Evolutionary conservation across 495 filamentous ascomycete species (phyloP).

Genomic region (Clavariopsis aquatica): DNA sequence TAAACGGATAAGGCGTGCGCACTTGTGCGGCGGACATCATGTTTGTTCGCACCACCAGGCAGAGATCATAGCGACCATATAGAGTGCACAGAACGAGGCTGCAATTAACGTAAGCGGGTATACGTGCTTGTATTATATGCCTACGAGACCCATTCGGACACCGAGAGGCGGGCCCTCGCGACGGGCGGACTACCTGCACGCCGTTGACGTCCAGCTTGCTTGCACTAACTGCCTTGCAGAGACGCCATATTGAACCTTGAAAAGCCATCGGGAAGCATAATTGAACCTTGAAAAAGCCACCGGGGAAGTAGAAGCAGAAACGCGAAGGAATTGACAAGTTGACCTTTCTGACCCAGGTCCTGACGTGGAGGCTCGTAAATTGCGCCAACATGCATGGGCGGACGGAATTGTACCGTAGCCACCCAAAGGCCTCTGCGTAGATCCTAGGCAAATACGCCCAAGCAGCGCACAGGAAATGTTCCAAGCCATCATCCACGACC

Average conservation of each 20-base stretch:
- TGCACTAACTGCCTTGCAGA: background rate
- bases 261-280: background rate
- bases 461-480: constrained; percentile 16
- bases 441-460: background rate
- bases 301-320: background rate
- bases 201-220: background rate
- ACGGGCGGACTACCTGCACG: background rate
- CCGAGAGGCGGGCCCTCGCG: background rate
- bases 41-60: background rate
- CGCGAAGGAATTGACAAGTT: background rate
- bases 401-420: background rate
- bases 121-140: background rate
- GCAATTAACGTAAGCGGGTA: background rate
- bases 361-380: background rate
- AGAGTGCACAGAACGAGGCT: background rate
- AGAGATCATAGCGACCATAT: background rate
- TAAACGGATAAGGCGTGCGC: background rate
- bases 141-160: background rate
- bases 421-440: background rate
- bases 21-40: background rate
- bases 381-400: background rate
- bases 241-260: background rate
- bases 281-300: background rate
- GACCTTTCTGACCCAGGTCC: background rate
- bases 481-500: constrained; percentile 7